A percentile compares a stretch with the other conserved stretches of the same genome.
Conservation (phyloP, 148 eudicot genomes). For the Rhododendron ovatum region DNA sequence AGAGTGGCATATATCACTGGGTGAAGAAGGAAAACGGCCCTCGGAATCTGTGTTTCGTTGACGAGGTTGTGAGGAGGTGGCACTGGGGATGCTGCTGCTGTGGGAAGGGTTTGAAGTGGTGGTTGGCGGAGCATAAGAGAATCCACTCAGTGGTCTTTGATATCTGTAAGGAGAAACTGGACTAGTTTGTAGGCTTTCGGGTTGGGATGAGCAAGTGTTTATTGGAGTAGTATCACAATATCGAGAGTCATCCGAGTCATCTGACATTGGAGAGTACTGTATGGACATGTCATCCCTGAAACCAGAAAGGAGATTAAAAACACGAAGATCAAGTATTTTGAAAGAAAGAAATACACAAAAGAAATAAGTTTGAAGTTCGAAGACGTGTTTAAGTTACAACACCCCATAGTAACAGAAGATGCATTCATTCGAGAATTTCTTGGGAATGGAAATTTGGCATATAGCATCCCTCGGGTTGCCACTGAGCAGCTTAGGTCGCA, state of each 20-base stretch:
- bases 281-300: slow-evolving; percentile 71
- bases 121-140: slow-evolving; percentile 45
- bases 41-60: slow-evolving; percentile 82
- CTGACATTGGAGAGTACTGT: slow-evolving; percentile 90
- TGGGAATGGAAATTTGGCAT: background rate
- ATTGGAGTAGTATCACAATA: slow-evolving; percentile 55
- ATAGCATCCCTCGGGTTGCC: background rate
- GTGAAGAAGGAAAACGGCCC: slow-evolving; percentile 93
- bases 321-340: background rate
- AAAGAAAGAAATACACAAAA: background rate
- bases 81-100: slow-evolving; percentile 21
- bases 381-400: background rate
- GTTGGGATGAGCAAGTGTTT: slow-evolving; percentile 59
- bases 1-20: slow-evolving; percentile 95
- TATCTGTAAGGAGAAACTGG: slow-evolving; percentile 89
- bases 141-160: slow-evolving; percentile 52
- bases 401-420: background rate
- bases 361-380: background rate
- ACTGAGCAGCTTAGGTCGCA: background rate
- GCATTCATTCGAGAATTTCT: background rate
- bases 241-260: slow-evolving; percentile 74
- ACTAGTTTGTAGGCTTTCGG: slow-evolving; percentile 78
- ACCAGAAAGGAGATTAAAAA: background rate
- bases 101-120: slow-evolving; percentile 40
- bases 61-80: slow-evolving; percentile 55